phyloP scores from a whole-genome alignment of 805 yeast genomes.

The Ogataea chonburiensis region DNA sequence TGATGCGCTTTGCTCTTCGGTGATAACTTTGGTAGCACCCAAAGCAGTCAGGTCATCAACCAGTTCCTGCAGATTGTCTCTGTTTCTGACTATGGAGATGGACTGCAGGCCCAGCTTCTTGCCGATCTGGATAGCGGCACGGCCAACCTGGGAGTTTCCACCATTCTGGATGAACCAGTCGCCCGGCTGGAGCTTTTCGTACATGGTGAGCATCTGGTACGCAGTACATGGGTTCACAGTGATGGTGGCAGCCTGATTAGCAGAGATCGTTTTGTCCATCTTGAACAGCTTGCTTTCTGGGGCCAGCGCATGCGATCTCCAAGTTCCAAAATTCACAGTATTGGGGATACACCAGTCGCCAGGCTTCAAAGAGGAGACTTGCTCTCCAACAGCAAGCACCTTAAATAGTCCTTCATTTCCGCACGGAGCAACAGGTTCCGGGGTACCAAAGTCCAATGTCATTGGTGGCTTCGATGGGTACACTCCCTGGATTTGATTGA shows the following conservation, averaged over 20 bases:
- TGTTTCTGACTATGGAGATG: conserved; percentile 82
- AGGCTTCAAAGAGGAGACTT: conserved; percentile 43
- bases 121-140: conserved; percentile 86
- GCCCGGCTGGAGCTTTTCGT: conserved; percentile 57
- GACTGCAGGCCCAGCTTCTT: conserved; percentile 76
- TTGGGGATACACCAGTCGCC: conserved; percentile 93
- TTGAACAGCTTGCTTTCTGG: conserved; percentile 51
- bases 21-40: conserved; percentile 88
- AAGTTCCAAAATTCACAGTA: conserved; percentile 81
- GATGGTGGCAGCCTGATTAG: conserved; percentile 79
- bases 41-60: conserved; percentile 50
- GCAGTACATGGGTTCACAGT: conserved; percentile 94
- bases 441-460: conserved; percentile 50
- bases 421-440: conserved; percentile 71
- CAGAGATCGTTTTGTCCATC: conserved; percentile 53
- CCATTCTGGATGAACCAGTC: conserved; percentile 97
- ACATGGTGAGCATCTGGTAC: conserved; percentile 77
- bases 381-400: conserved; percentile 67
- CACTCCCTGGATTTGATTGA: conserved; percentile 82
- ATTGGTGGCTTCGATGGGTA: conserved; percentile 77
- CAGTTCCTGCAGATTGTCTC: conserved; percentile 69
- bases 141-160: conserved; percentile 93
- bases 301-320: conserved; percentile 79
- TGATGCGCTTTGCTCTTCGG: conserved; percentile 79
- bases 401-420: conserved; percentile 95